Percentiles rank a stretch among this genome's conserved stretches.
Conservation (phyloP, 1,139 yeast species). For the Taphrina populina region DNA sequence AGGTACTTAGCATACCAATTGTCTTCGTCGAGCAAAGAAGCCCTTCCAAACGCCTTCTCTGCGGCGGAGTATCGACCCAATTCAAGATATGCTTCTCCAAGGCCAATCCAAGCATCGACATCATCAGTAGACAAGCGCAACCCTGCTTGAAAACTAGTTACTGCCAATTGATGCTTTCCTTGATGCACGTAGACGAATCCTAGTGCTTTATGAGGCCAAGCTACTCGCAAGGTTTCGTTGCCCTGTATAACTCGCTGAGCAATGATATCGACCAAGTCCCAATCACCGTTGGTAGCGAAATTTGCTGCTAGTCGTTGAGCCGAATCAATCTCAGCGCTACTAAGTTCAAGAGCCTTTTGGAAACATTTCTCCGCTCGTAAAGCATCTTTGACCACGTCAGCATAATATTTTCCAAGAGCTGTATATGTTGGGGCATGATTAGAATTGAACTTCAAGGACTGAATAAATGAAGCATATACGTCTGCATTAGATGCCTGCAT, state of each 20-base stretch:
- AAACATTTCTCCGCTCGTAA: slow-evolving; percentile 81
- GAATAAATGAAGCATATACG: slow-evolving; percentile 52
- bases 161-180: slow-evolving; percentile 69
- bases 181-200: slow-evolving; percentile 65
- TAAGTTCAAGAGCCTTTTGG: slow-evolving; percentile 84
- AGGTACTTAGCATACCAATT: slow-evolving; percentile 66
- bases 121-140: slow-evolving; percentile 67
- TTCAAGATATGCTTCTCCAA: slow-evolving; percentile 86
- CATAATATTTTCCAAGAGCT: slow-evolving; percentile 70
- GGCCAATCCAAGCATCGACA: slow-evolving; percentile 81
- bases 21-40: slow-evolving; percentile 54
- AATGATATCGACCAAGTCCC: slow-evolving; percentile 81
- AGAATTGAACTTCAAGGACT: slow-evolving; percentile 48
- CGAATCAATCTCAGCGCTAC: slow-evolving; percentile 69
- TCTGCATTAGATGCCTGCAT: background rate
- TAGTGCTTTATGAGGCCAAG: slow-evolving; percentile 86
- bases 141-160: slow-evolving; percentile 85
- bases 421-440: slow-evolving; percentile 52
- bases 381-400: slow-evolving; percentile 57
- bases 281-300: slow-evolving; percentile 65
- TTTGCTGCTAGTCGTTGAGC: slow-evolving; percentile 70
- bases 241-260: slow-evolving; percentile 46
- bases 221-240: slow-evolving; percentile 43
- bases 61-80: slow-evolving; percentile 89
- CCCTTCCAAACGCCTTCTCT: slow-evolving; percentile 71